phyloP scores from a whole-genome alignment of 495 filamentous ascomycete genomes.

The Aspergillus homomorphus region DNA sequence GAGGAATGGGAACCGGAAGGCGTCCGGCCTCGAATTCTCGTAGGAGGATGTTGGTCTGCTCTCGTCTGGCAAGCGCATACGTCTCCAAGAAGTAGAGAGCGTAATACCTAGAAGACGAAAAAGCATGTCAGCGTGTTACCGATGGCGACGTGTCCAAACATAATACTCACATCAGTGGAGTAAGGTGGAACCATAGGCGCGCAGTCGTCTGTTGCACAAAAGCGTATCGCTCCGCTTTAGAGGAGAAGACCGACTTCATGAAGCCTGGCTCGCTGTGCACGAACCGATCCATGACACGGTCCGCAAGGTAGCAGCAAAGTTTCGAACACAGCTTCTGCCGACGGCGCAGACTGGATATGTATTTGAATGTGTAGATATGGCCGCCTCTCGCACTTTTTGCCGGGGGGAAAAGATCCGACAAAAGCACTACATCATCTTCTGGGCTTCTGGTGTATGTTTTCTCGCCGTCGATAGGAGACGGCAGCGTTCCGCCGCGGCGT shows the following conservation, averaged over 20 bases:
- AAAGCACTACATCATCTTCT: constrained; percentile 44
- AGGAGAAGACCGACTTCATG: constrained; percentile 33
- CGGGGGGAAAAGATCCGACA: constrained; percentile 46
- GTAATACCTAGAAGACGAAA: constrained; percentile 34
- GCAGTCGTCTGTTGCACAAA: constrained; percentile 34
- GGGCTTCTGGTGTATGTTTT: constrained; percentile 44
- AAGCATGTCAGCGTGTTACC: constrained; percentile 10
- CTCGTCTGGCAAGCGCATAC: constrained; percentile 39
- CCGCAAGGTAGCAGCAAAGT: constrained; percentile 43
- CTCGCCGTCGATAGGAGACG: constrained; percentile 39
- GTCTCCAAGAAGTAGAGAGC: constrained; percentile 42
- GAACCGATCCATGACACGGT: constrained; percentile 44
- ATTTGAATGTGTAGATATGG: constrained; percentile 45
- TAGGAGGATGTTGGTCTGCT: constrained; percentile 41
- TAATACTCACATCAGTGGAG: constrained; percentile 40
- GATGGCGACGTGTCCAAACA: neutral
- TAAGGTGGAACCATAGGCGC: constrained; percentile 39
- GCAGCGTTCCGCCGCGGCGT: constrained; percentile 46
- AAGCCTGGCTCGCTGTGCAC: constrained; percentile 29
- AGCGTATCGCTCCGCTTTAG: constrained; percentile 31
- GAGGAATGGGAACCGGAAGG: constrained; percentile 38
- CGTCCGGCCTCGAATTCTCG: constrained; percentile 41
- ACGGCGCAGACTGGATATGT: constrained; percentile 36
- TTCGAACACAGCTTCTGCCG: constrained; percentile 41
- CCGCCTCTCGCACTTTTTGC: constrained; percentile 44